Percentiles rank a stretch among this genome's conserved stretches.
phyloP scores from a whole-genome alignment of 2,329 filamentous ascomycete species.

The Apiospora malaysiana region DNA sequence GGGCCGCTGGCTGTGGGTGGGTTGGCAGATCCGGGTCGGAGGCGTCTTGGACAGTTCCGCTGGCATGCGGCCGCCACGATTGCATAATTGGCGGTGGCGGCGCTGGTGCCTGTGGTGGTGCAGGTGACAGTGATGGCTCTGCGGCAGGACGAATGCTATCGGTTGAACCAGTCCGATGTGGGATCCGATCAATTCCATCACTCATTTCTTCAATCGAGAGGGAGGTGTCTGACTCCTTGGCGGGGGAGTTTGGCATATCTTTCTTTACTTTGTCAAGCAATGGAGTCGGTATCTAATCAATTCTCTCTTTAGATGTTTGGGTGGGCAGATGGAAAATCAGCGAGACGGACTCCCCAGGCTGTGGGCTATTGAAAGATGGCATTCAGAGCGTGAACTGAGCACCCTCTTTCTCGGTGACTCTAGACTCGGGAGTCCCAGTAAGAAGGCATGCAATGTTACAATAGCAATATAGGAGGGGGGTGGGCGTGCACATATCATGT shows the following conservation, averaged over 20 bases:
- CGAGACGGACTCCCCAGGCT: too few species aligned
- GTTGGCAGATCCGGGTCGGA: neutral
- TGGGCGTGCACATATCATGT: too few species aligned
- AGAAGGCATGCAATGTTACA: too few species aligned
- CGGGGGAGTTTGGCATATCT: neutral
- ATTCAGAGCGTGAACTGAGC: too few species aligned
- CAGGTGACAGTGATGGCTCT: neutral
- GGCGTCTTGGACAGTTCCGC: neutral
- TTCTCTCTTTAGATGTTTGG: too few species aligned
- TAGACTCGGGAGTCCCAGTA: too few species aligned
- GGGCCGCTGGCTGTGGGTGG: too few species aligned
- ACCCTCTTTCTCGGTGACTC: too few species aligned
- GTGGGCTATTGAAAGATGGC: too few species aligned
- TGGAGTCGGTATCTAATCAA: neutral
- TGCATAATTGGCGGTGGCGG: neutral
- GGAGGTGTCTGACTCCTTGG: neutral
- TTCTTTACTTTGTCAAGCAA: neutral
- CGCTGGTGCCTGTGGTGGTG: neutral
- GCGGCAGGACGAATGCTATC: neutral
- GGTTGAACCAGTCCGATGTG: neutral
- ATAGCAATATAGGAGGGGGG: too few species aligned
- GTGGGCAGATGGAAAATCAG: neutral
- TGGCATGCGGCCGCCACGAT: neutral
- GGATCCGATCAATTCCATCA: neutral
- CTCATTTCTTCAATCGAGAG: neutral